These are phyloP conservation scores for Entonaema liquescens DNA, from an alignment of 495 filamentous ascomycete species.

Conservation along the genomic window DNA sequence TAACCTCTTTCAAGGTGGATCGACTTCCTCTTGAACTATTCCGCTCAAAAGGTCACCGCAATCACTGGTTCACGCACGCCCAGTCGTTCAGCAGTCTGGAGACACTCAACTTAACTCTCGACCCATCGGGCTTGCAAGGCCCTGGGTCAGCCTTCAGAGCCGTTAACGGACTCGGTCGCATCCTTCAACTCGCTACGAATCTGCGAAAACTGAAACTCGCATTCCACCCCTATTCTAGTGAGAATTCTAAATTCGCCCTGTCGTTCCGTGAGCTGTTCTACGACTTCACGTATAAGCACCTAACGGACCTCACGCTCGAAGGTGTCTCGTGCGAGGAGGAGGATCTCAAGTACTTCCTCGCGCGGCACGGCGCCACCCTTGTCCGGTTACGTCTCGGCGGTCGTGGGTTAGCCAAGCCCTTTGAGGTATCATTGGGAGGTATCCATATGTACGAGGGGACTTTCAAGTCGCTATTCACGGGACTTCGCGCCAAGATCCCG, in stretches of 20 bases:
- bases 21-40: constrained; percentile 58
- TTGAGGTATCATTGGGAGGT: constrained; percentile 53
- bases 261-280: constrained; percentile 52
- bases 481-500: constrained; percentile 49
- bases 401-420: constrained; percentile 52
- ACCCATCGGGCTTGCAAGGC: constrained; percentile 47
- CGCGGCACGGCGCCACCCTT: constrained; percentile 53
- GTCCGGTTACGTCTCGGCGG: constrained; percentile 55
- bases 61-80: constrained; percentile 56
- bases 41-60: constrained; percentile 47
- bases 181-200: constrained; percentile 52
- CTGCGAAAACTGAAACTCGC: constrained; percentile 52
- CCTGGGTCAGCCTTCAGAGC: constrained; percentile 50
- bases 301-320: constrained; percentile 57
- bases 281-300: constrained; percentile 48
- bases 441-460: constrained; percentile 56
- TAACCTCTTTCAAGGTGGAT: constrained; percentile 54
- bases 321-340: constrained; percentile 55
- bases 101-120: constrained; percentile 51
- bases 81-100: constrained; percentile 52
- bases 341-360: constrained; percentile 54
- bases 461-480: constrained; percentile 52
- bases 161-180: constrained; percentile 55
- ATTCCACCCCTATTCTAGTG: constrained; percentile 55
- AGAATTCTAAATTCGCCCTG: constrained; percentile 52